A percentile compares a stretch with the other conserved stretches of the same genome.
Conservation (phyloP, 139 green algal genomes). For the Tetradesmus obliquus region DNA sequence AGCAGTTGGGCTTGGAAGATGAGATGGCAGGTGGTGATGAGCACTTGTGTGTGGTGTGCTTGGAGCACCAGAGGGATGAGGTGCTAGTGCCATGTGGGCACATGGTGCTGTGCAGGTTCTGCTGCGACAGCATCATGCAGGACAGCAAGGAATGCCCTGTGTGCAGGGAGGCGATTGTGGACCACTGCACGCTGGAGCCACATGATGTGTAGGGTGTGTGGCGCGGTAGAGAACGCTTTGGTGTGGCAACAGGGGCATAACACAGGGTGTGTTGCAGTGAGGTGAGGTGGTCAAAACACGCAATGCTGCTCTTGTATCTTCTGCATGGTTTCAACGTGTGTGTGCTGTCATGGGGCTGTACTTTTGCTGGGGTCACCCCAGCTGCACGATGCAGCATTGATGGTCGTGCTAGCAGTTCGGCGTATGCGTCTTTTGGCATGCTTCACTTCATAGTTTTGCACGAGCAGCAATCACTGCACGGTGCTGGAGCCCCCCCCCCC, state of each 20-base stretch:
- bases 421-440: neutral
- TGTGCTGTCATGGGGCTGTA: neutral
- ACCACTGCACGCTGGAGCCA: slow-evolving; percentile 23
- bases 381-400: neutral
- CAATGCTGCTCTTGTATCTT: neutral
- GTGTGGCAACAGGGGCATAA: neutral
- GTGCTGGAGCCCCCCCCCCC: too few relatives aligned
- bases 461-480: too few relatives aligned
- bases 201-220: neutral
- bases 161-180: slow-evolving; percentile 31
- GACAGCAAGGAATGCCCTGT: slow-evolving; percentile 35
- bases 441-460: too few relatives aligned
- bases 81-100: slow-evolving; percentile 67
- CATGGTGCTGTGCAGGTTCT: slow-evolving; percentile 62
- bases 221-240: neutral
- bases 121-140: slow-evolving; percentile 19
- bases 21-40: slow-evolving; percentile 35
- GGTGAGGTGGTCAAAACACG: neutral
- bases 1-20: slow-evolving; percentile 31
- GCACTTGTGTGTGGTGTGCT: slow-evolving; percentile 62
- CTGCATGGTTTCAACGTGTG: neutral
- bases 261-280: neutral
- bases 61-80: slow-evolving; percentile 37
- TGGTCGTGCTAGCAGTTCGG: neutral
- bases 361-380: neutral